Conservation (phyloP, 192 early-diverging fungal genomes). For the Coemansia sp. region DNA sequence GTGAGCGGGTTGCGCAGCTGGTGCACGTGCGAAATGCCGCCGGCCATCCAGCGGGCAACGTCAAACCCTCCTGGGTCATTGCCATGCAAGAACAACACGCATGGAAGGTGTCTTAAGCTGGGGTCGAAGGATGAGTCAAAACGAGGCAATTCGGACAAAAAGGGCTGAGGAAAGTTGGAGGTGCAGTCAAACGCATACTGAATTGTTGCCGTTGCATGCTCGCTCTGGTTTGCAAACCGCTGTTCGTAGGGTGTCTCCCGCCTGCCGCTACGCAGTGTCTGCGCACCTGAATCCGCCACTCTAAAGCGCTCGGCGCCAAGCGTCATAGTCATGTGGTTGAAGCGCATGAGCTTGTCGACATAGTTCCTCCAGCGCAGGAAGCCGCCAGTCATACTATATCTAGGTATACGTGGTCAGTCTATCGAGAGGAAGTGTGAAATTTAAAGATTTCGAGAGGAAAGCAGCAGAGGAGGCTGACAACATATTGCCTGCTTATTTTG, state of each 20-base stretch:
- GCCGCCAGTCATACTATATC: conserved; percentile 34
- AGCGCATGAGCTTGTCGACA: conserved; percentile 52
- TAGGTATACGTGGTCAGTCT: no score
- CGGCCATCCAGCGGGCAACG: conserved; percentile 55
- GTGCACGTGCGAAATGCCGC: conserved; percentile 45
- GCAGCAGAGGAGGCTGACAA: background rate
- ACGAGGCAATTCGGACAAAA: conserved; percentile 42
- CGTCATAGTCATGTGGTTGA: conserved; percentile 56
- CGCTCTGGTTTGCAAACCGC: conserved; percentile 15
- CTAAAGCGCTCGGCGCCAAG: conserved; percentile 42
- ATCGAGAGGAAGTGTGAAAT: background rate
- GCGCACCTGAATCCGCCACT: conserved; percentile 22
- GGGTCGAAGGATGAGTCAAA: conserved; percentile 55
- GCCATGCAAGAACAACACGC: conserved; percentile 48
- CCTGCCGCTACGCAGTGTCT: background rate
- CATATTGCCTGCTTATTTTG: background rate
- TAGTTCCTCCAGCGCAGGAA: conserved; percentile 53
- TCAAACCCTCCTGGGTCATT: conserved; percentile 53
- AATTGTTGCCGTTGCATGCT: conserved; percentile 37
- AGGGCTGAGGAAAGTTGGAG: conserved; percentile 46
- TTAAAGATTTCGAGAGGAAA: background rate
- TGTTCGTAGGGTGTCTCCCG: conserved; percentile 13
- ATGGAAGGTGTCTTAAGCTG: conserved; percentile 50
- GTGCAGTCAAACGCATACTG: conserved; percentile 55
- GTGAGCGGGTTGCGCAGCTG: conserved; percentile 48